Percentiles rank a stretch among this genome's conserved stretches.
phyloP scores from a whole-genome alignment of 1,284 basidiomycete genomes.

The Tylopilus sp. region DNA sequence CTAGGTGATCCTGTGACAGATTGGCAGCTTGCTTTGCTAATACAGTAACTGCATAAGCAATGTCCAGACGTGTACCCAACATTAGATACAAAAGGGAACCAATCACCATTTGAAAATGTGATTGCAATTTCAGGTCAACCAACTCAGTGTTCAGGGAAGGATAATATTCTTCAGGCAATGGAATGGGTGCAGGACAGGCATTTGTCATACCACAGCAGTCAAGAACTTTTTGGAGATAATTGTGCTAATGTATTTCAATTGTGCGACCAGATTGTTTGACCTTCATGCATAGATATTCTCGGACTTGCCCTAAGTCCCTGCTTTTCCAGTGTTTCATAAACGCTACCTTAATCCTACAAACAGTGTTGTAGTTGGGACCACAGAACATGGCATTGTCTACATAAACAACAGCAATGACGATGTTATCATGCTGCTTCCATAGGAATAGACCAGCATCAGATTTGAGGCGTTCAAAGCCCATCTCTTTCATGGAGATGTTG shows the following conservation, averaged over 20 bases:
- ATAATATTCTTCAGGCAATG: background rate
- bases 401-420: too few relatives aligned
- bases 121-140: background rate
- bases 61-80: background rate
- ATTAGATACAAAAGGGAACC: constrained; percentile 1
- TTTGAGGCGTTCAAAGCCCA: too few relatives aligned
- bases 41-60: background rate
- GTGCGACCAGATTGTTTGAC: background rate
- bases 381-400: too few relatives aligned
- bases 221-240: constrained; percentile 1
- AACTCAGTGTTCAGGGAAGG: background rate
- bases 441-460: too few relatives aligned
- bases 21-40: background rate
- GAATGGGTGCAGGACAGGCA: background rate
- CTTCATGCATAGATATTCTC: background rate
- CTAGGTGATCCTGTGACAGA: background rate
- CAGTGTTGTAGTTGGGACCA: too few relatives aligned
- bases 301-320: too few relatives aligned
- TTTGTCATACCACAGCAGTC: background rate
- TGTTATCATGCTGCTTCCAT: too few relatives aligned
- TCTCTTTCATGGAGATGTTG: too few relatives aligned
- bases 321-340: too few relatives aligned
- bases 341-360: too few relatives aligned
- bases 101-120: background rate
- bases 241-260: background rate